Evolutionary conservation across 225 moss, liverwort and hornwort genomes (phyloP).

Genomic region (Bryoerythrophyllum caledonicum): DNA sequence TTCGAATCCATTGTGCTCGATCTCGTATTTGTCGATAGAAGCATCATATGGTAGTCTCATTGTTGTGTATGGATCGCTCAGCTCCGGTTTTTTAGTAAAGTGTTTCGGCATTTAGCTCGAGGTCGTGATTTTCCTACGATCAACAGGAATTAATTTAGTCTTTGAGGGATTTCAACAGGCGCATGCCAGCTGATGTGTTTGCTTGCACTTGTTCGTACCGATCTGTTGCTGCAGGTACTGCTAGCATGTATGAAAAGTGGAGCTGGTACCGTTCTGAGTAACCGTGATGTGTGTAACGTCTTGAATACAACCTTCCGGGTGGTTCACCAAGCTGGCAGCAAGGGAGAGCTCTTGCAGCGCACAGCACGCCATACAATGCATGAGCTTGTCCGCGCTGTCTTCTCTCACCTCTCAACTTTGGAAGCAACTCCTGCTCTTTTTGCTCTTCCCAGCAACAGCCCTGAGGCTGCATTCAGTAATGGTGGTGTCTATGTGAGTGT

Average conservation of each 20-base stretch:
- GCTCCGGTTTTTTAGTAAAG: background rate
- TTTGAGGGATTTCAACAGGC: conserved; percentile 7
- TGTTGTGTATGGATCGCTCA: background rate
- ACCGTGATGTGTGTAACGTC: conserved; percentile 92
- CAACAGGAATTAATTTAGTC: background rate
- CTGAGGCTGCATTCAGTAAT: conserved; percentile 52
- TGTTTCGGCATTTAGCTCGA: conserved; percentile 1
- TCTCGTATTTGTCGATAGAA: conserved; percentile 15
- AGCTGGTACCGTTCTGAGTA: conserved; percentile 86
- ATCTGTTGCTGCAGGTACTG: conserved; percentile 56
- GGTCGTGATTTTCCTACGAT: conserved; percentile 12
- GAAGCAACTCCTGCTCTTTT: conserved; percentile 53
- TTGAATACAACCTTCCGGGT: conserved; percentile 97
- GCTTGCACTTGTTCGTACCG: conserved; percentile 17
- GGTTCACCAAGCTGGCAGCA: conserved; percentile 98
- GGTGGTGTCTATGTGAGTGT: conserved; percentile 59
- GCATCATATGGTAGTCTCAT: background rate
- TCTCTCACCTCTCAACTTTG: conserved; percentile 86
- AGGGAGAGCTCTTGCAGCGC: conserved; percentile 97
- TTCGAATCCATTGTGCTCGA: background rate
- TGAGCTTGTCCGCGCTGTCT: conserved; percentile 96
- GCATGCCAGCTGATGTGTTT: conserved; percentile 5
- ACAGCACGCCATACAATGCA: conserved; percentile 99
- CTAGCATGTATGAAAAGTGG: conserved; percentile 93
- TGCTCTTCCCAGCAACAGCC: conserved; percentile 44